These are phyloP conservation scores for Chaetomium globosum DNA, from an alignment of 2,329 filamentous ascomycete species.

Conservation along the genomic window DNA sequence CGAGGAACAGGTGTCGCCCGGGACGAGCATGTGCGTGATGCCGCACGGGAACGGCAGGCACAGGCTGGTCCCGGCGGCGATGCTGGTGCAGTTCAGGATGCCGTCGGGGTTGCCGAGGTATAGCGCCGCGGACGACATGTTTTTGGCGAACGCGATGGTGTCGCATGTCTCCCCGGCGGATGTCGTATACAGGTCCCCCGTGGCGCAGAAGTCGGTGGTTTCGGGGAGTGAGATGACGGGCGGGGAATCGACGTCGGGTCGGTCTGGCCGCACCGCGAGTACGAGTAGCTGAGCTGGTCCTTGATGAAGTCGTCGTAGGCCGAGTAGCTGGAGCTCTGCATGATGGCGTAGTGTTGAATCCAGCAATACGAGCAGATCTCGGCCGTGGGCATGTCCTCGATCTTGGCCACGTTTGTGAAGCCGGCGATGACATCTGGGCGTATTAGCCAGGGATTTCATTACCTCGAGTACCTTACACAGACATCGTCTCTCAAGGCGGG, in stretches of 20 bases:
- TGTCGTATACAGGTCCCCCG: neutral
- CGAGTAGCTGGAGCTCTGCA: neutral
- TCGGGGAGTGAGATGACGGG: neutral
- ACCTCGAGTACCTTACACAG: neutral
- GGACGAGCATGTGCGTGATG: too few relatives aligned
- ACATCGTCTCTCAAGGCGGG: neutral
- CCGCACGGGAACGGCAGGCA: neutral
- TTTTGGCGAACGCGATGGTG: neutral
- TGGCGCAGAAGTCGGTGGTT: neutral
- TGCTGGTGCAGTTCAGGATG: neutral
- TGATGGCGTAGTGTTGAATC: neutral
- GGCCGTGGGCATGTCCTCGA: neutral
- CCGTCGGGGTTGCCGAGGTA: constrained; percentile 7
- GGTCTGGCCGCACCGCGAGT: neutral
- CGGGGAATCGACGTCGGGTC: neutral
- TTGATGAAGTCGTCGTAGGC: neutral
- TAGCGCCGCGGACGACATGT: neutral
- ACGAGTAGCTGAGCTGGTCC: neutral
- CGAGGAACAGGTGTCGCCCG: too few relatives aligned
- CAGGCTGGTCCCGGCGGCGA: neutral
- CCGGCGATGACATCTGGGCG: neutral
- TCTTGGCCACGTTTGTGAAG: neutral
- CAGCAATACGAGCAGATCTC: constrained; percentile 9
- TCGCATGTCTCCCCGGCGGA: neutral
- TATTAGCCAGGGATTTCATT: neutral